Evolutionary conservation across 2,329 filamentous ascomycete genomes (phyloP).

Genomic region (Nemania diffusa): DNA sequence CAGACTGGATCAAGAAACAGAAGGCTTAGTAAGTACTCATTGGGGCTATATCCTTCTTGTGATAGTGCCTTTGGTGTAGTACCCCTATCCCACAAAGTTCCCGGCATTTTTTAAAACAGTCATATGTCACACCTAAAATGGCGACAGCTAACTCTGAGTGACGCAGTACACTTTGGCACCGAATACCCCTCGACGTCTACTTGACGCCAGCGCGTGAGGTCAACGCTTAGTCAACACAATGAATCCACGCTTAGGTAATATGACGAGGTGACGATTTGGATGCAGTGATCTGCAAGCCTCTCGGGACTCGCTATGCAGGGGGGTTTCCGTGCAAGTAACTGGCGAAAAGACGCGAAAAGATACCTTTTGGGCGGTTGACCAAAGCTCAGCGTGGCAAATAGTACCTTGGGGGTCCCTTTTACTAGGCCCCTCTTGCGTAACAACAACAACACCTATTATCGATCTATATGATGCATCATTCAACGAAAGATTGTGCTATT

Average conservation of each 20-base stretch:
- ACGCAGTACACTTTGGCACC: slow-evolving; percentile 48
- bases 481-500: too few relatives aligned
- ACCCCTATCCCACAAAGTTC: not conserved
- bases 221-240: not conserved
- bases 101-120: not conserved
- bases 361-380: too few relatives aligned
- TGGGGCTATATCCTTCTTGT: not conserved
- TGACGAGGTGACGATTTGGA: too few relatives aligned
- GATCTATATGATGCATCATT: too few relatives aligned
- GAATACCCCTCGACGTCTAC: slow-evolving; percentile 40
- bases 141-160: not conserved
- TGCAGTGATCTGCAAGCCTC: too few relatives aligned
- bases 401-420: too few relatives aligned
- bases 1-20: slow-evolving; percentile 52
- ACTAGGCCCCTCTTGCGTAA: too few relatives aligned
- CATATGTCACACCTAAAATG: not conserved
- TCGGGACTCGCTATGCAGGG: too few relatives aligned
- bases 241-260: not conserved
- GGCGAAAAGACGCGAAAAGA: too few relatives aligned
- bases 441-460: too few relatives aligned
- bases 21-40: slow-evolving; percentile 38
- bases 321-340: too few relatives aligned
- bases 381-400: too few relatives aligned
- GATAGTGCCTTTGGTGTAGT: not conserved
- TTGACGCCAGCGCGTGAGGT: slow-evolving; percentile 38